phyloP scores from a whole-genome alignment of 2,329 filamentous ascomycete species.

The Teratosphaeria viscida region DNA sequence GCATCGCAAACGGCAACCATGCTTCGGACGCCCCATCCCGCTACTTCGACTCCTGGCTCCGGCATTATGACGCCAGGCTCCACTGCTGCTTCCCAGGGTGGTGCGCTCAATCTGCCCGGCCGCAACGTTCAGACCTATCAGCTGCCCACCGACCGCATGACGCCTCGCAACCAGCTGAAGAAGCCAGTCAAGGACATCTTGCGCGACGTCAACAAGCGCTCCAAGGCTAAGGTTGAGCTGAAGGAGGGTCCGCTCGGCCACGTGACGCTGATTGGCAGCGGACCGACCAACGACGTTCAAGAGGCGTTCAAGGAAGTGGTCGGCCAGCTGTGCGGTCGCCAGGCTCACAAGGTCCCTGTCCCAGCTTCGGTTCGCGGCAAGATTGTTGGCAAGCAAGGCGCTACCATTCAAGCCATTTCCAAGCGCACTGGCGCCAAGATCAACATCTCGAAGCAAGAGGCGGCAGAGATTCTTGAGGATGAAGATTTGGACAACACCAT shows the following conservation, averaged over 20 bases:
- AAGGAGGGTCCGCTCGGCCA: constrained; percentile 60
- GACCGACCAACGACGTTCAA: constrained; percentile 71
- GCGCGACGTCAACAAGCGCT: constrained; percentile 85
- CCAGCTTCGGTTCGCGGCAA: constrained; percentile 74
- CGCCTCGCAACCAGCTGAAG: constrained; percentile 67
- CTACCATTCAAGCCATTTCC: constrained; percentile 81
- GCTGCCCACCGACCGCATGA: constrained; percentile 65
- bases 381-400: constrained; percentile 86
- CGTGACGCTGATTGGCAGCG: constrained; percentile 74
- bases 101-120: constrained; percentile 63
- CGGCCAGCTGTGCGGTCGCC: constrained; percentile 73
- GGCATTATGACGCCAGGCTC: constrained; percentile 41
- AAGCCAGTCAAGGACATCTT: constrained; percentile 76
- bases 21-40: constrained; percentile 42
- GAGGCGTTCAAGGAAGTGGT: constrained; percentile 84
- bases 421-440: constrained; percentile 84
- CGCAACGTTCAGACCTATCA: constrained; percentile 68
- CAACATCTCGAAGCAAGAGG: constrained; percentile 74
- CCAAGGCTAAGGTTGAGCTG: constrained; percentile 75
- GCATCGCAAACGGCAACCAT: constrained; percentile 41
- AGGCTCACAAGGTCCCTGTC: constrained; percentile 64
- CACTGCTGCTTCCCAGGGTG: constrained; percentile 36
- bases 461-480: constrained; percentile 44
- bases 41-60: constrained; percentile 53
- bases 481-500: constrained; percentile 72